A percentile compares a stretch with the other conserved stretches of the same genome.
These are phyloP conservation scores for Cladosporium austrohemisphaericum DNA, from an alignment of 2,329 filamentous ascomycete genomes.

Conservation along the genomic window DNA sequence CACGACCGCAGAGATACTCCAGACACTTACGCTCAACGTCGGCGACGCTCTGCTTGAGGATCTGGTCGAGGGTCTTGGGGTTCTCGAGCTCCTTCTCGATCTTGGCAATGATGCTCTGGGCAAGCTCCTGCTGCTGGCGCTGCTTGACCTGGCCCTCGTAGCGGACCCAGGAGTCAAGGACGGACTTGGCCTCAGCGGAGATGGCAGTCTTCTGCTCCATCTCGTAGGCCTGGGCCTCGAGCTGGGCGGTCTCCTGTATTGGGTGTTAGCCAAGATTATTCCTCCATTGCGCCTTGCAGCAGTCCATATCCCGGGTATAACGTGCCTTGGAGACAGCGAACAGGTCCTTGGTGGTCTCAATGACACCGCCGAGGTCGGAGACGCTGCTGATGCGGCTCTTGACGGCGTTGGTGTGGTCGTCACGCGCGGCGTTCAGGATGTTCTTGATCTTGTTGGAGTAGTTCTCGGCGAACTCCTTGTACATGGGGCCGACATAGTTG, in stretches of 20 bases:
- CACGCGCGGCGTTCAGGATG: slow-evolving; percentile 89
- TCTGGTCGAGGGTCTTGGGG: slow-evolving; percentile 95
- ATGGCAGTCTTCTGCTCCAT: slow-evolving; percentile 94
- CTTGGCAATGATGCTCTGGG: slow-evolving; percentile 90
- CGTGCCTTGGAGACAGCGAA: slow-evolving; percentile 96
- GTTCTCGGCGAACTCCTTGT: slow-evolving; percentile 84
- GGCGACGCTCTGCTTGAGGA: slow-evolving; percentile 90
- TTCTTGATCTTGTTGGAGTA: slow-evolving; percentile 90
- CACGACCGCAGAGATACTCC: not conserved
- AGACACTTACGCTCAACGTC: slow-evolving; percentile 83
- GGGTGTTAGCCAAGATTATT: slow-evolving; percentile 13
- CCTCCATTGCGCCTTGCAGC: not conserved
- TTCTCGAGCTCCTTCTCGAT: slow-evolving; percentile 98
- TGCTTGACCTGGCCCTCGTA: slow-evolving; percentile 99
- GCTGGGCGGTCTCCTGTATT: slow-evolving; percentile 86
- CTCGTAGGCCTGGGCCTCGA: slow-evolving; percentile 95
- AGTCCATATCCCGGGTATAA: not conserved
- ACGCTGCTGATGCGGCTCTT: slow-evolving; percentile 92
- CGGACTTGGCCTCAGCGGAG: slow-evolving; percentile 86
- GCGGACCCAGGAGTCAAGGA: slow-evolving; percentile 97
- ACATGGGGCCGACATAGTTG: slow-evolving; percentile 89
- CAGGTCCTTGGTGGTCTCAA: slow-evolving; percentile 93
- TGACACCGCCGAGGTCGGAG: slow-evolving; percentile 87
- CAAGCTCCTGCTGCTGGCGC: slow-evolving; percentile 95
- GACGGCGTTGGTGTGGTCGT: slow-evolving; percentile 93